Evolutionary conservation across 179 eudicot genomes (phyloP), one percentile per base, ranked within the genome.

Genomic region (Patellifolia procumbens): DNA sequence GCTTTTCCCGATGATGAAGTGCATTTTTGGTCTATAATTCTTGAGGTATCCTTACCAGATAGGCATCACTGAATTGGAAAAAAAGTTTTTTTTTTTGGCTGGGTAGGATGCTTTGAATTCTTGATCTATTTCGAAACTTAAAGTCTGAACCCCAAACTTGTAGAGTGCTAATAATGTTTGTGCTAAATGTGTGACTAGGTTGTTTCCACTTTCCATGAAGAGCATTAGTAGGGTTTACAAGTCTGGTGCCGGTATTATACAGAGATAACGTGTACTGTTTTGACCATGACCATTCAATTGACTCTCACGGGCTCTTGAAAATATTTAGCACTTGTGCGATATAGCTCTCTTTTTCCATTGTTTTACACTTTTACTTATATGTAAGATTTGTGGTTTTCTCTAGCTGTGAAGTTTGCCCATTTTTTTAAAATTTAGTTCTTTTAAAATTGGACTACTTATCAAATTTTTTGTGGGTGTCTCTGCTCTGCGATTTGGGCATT

Each of bases 1-100:
- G 88, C 87, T 34, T 87, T 89, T 76, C 91, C 99, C 22, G 81
- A 70, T 24, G 89, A 91, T 74, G 97, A 93, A 85, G 85, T 90
- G 20, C 80, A 81, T 39, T 86, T 90, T 58, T 91, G 99, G 98
- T 88, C 78, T 39, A 91, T 81, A 82, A 83, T 93, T 78, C 97
- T 91, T 43, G 98, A 96, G 99, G 99, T 96, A 86, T 55, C 46
- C 55, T 59, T 24, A 74, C 24, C 59, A 34, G n/a, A 39, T n/a
- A n/a, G n/a, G n/a, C n/a, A n/a, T n/a, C n/a, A n/a, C n/a, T n/a
- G n/a, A n/a, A n/a, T n/a, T n/a, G n/a, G n/a, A n/a, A n/a, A n/a
- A n/a, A n/a, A n/a, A n/a, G n/a, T n/a, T n/a, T n/a, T 49, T 49
- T 49, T 20, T 4, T 11, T 12, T 55, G 22, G 12, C 8, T 51